phyloP scores from a whole-genome alignment of 1,284 basidiomycete genomes.

The Dichomitus squalens region DNA sequence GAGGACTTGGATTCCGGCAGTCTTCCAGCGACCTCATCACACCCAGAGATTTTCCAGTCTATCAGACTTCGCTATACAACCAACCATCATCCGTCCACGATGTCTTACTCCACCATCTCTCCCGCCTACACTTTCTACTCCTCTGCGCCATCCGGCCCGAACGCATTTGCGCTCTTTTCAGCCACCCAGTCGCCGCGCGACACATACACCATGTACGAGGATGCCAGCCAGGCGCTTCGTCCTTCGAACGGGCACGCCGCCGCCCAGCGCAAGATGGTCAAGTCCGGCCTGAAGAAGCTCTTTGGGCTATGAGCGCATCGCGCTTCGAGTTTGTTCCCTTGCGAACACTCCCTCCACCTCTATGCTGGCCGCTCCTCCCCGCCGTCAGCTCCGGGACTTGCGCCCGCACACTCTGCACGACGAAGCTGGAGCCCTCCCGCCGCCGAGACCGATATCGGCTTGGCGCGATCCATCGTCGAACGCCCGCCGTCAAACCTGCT shows the following conservation, averaged over 20 bases:
- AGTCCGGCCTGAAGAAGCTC: conserved; percentile 28
- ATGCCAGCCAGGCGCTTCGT: conserved; percentile 25
- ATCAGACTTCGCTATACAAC: not conserved
- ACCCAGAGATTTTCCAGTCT: not conserved
- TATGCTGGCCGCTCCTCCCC: not conserved
- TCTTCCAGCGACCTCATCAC: not conserved
- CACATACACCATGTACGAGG: conserved; percentile 29
- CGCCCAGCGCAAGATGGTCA: conserved; percentile 9
- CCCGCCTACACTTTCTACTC: conserved; percentile 22
- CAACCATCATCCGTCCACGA: conserved; percentile 4
- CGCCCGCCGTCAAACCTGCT: not conserved
- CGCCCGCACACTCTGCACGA: too few relatives aligned
- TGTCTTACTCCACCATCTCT: conserved; percentile 20
- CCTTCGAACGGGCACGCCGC: conserved; percentile 11
- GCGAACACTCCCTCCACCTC: not conserved
- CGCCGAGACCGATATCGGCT: not conserved
- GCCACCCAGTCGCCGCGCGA: conserved; percentile 30
- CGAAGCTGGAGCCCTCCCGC: not conserved
- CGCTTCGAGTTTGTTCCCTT: not conserved
- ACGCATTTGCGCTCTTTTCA: conserved; percentile 30
- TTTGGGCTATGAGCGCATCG: conserved; percentile 17
- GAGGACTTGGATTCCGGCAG: not conserved
- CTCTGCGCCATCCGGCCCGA: conserved; percentile 21
- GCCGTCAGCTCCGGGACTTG: not conserved
- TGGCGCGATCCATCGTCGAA: not conserved